These are phyloP conservation scores for Neurospora sp. DNA, from an alignment of 495 filamentous ascomycete genomes.

Conservation along the genomic window DNA sequence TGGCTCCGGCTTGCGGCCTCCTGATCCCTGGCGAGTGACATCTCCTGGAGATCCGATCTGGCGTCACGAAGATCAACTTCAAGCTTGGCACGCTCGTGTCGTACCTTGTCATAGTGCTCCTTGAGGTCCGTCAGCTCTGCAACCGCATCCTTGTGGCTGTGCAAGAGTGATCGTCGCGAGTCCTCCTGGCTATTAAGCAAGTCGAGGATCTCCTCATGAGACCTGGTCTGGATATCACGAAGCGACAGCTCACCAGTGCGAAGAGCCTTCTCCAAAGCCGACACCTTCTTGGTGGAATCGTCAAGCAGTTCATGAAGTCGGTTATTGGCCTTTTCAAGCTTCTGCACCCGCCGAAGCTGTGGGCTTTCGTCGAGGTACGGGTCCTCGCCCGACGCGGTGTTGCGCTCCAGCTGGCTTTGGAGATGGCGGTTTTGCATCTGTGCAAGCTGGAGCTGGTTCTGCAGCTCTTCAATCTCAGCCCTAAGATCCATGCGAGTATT, in stretches of 20 bases:
- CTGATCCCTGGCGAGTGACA: slow-evolving; percentile 67
- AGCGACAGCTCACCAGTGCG: slow-evolving; percentile 81
- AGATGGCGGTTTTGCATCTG: slow-evolving; percentile 96
- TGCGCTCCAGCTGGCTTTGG: slow-evolving; percentile 71
- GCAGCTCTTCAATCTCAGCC: slow-evolving; percentile 81
- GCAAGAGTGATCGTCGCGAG: slow-evolving; percentile 68
- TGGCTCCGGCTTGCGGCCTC: slow-evolving; percentile 76
- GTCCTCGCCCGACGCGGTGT: slow-evolving; percentile 39
- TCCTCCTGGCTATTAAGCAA: slow-evolving; percentile 91
- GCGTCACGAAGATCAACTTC: slow-evolving; percentile 89
- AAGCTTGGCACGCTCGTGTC: slow-evolving; percentile 61
- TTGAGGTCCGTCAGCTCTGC: slow-evolving; percentile 80
- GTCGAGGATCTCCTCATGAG: slow-evolving; percentile 90
- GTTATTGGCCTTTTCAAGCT: slow-evolving; percentile 86
- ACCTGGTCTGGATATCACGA: slow-evolving; percentile 85
- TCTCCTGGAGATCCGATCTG: slow-evolving; percentile 72
- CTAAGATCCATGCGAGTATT: slow-evolving; percentile 87
- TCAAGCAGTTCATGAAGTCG: slow-evolving; percentile 91
- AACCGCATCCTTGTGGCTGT: slow-evolving; percentile 76
- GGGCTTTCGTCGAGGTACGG: slow-evolving; percentile 71
- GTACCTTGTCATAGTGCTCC: slow-evolving; percentile 72
- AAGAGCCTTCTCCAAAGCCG: slow-evolving; percentile 76
- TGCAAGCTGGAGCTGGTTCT: slow-evolving; percentile 89
- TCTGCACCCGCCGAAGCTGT: slow-evolving; percentile 71
- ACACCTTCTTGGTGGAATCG: slow-evolving; percentile 89